Evolutionary conservation across 176 grass and related monocot species (phyloP).

Genomic region (Pontederia paniculata): DNA sequence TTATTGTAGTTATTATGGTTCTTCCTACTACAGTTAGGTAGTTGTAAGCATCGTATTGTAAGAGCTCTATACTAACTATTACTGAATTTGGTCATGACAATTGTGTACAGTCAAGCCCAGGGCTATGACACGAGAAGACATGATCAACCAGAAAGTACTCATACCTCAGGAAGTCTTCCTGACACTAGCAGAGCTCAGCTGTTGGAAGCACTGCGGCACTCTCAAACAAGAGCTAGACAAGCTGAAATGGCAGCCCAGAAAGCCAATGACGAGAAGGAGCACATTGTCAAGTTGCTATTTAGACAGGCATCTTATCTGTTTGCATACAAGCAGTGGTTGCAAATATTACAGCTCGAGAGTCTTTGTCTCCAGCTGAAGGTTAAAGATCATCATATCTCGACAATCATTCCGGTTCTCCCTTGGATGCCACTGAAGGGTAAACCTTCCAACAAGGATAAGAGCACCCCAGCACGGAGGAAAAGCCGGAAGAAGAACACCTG

Average conservation of each 20-base stretch:
- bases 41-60: not conserved
- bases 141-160: not conserved
- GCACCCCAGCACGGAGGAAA: conserved; percentile 26
- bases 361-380: conserved; percentile 70
- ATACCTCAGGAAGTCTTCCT: not conserved
- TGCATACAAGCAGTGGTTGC: conserved; percentile 88
- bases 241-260: conserved; percentile 82
- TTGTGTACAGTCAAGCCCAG: not conserved
- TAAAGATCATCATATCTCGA: conserved; percentile 49
- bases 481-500: conserved; percentile 28
- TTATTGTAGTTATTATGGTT: too few species aligned
- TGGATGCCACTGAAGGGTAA: conserved; percentile 40
- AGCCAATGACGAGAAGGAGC: conserved; percentile 75
- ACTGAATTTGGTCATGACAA: not conserved
- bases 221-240: conserved; percentile 78
- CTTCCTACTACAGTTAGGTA: not conserved
- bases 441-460: conserved; percentile 15
- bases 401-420: conserved; percentile 43
- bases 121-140: not conserved
- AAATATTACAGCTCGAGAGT: conserved; percentile 75
- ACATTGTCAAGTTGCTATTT: conserved; percentile 73
- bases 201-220: conserved; percentile 80
- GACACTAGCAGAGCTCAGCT: conserved; percentile 35
- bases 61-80: not conserved
- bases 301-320: conserved; percentile 79